Conservation (phyloP, 805 yeast genomes). For the Lachancea sp. region DNA sequence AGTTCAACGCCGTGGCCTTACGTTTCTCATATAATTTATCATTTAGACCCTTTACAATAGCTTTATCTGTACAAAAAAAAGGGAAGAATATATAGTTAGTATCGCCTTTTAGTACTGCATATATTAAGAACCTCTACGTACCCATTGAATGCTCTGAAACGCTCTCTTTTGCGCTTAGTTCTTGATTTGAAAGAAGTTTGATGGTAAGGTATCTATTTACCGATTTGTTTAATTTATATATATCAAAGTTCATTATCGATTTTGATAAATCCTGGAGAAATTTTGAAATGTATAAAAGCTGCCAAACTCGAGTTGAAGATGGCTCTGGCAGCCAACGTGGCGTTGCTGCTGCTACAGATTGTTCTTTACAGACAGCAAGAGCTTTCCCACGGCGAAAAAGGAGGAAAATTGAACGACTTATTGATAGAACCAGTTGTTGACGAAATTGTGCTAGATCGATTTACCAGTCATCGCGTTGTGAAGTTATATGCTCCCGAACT, state of each 20-base stretch:
- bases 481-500: slow-evolving; percentile 24
- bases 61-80: slow-evolving; percentile 41
- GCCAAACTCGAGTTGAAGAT: neutral
- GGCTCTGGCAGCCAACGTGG: slow-evolving; percentile 6
- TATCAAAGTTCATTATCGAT: neutral
- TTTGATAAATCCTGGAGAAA: neutral
- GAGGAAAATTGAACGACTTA: slow-evolving; percentile 14
- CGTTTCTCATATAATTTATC: slow-evolving; percentile 75
- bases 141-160: slow-evolving; percentile 1
- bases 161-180: neutral
- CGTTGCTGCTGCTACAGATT: slow-evolving; percentile 25
- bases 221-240: neutral
- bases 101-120: neutral
- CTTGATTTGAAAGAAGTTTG: neutral
- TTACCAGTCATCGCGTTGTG: slow-evolving; percentile 21
- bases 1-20: slow-evolving; percentile 67
- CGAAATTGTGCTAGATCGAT: slow-evolving; percentile 14
- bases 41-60: slow-evolving; percentile 58
- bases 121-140: neutral
- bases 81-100: neutral
- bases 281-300: neutral
- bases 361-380: slow-evolving; percentile 25
- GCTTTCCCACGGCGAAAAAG: slow-evolving; percentile 17
- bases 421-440: slow-evolving; percentile 26
- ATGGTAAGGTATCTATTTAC: too few species aligned